Conservation (phyloP, 768 basidiomycete species). For the Rossbeevera mucosa region DNA sequence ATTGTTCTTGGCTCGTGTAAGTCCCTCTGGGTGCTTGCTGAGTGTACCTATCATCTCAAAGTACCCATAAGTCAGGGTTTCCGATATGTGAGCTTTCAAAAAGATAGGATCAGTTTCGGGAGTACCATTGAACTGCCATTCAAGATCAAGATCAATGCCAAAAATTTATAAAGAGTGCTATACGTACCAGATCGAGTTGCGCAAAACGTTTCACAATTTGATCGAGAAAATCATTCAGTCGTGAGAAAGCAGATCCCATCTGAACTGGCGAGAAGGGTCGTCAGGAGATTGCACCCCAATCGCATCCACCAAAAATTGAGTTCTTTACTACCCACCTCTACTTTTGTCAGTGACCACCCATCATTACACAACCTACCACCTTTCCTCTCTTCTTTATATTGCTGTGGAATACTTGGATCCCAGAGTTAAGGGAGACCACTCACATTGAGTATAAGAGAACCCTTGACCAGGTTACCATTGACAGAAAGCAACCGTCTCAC, state of each 20-base stretch:
- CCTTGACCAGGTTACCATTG: too few species aligned
- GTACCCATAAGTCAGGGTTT: conserved; percentile 86
- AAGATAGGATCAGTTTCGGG: conserved; percentile 78
- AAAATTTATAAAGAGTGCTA: background rate
- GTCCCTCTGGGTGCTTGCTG: conserved; percentile 83
- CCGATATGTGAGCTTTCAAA: conserved; percentile 74
- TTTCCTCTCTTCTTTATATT: too few species aligned
- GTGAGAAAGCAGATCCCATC: conserved; percentile 82
- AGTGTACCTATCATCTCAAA: conserved; percentile 93
- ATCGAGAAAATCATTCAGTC: conserved; percentile 74
- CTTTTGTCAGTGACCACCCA: too few species aligned
- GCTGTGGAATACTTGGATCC: too few species aligned
- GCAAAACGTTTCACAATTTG: conserved; percentile 86
- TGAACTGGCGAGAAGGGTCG: conserved; percentile 73
- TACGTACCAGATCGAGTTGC: conserved; percentile 84
- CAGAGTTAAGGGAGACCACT: too few species aligned
- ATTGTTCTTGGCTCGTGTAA: conserved; percentile 65
- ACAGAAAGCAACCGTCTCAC: too few species aligned
- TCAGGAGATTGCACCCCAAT: conserved; percentile 77
- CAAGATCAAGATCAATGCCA: background rate
- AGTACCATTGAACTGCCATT: conserved; percentile 59
- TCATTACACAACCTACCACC: too few species aligned
- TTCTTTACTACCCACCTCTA: too few species aligned
- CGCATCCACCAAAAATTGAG: conserved; percentile 79
- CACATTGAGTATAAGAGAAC: too few species aligned